Evolutionary conservation across 2,329 filamentous ascomycete species (phyloP).

Genomic region (Cucurbitaria berberidis): DNA sequence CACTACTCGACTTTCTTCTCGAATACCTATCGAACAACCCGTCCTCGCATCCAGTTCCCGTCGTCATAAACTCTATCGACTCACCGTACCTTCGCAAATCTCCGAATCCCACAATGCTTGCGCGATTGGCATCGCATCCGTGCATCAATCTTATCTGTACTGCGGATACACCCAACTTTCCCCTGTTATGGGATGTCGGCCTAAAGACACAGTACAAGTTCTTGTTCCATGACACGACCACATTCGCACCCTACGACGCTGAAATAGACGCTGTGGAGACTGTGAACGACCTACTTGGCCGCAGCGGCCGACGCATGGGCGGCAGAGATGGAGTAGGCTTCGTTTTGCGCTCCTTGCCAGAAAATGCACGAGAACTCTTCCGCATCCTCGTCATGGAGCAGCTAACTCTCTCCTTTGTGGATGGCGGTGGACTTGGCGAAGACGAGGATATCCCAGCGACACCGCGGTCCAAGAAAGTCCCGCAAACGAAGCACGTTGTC

Average conservation of each 20-base stretch:
- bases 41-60: slow-evolving; percentile 58
- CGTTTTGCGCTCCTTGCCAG: slow-evolving; percentile 86
- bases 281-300: slow-evolving; percentile 84
- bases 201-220: slow-evolving; percentile 85
- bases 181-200: slow-evolving; percentile 86
- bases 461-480: slow-evolving; percentile 31
- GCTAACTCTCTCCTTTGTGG: slow-evolving; percentile 68
- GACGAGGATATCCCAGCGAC: slow-evolving; percentile 26
- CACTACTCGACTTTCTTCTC: slow-evolving; percentile 72
- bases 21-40: slow-evolving; percentile 60
- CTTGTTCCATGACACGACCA: slow-evolving; percentile 92
- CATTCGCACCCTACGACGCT: slow-evolving; percentile 74
- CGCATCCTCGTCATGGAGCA: slow-evolving; percentile 84
- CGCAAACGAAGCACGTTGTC: slow-evolving; percentile 28
- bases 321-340: slow-evolving; percentile 92
- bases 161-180: slow-evolving; percentile 85
- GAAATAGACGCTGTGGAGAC: slow-evolving; percentile 89
- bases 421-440: slow-evolving; percentile 36
- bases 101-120: slow-evolving; percentile 72
- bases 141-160: slow-evolving; percentile 77
- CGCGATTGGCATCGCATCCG: slow-evolving; percentile 76
- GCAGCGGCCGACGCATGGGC: slow-evolving; percentile 77
- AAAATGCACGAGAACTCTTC: slow-evolving; percentile 90
- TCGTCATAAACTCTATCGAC: slow-evolving; percentile 89
- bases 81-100: slow-evolving; percentile 75